These are phyloP conservation scores for Prunus yedoensis DNA, from an alignment of 331 rosid species.

Conservation along the genomic window DNA sequence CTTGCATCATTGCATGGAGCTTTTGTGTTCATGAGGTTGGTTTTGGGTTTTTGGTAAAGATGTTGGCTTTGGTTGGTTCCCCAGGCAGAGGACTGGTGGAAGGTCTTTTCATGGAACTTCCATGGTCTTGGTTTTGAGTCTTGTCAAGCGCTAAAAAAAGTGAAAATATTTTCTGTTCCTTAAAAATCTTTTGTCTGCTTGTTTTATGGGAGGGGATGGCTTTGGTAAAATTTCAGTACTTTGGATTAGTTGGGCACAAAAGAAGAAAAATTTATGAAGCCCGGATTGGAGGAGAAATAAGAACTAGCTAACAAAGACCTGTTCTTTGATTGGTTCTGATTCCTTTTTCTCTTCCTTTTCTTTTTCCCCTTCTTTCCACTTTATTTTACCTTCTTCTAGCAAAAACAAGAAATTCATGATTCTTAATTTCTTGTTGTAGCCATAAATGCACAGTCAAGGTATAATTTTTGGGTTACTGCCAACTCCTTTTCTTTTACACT, in stretches of 20 bases:
- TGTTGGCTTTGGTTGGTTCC: conserved; percentile 28
- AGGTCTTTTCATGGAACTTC: conserved; percentile 66
- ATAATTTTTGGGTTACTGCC: not conserved
- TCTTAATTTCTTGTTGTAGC: conserved; percentile 7
- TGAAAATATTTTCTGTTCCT: not conserved
- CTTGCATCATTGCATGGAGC: conserved; percentile 26
- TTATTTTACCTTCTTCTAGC: not conserved
- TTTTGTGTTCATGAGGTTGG: not conserved
- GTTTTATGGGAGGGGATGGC: conserved; percentile 34
- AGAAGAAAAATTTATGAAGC: conserved; percentile 35
- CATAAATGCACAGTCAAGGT: conserved; percentile 26
- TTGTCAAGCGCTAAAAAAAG: conserved; percentile 35
- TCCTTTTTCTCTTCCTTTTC: conserved; percentile 22
- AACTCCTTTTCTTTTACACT: not conserved
- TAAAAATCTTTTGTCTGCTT: conserved; percentile 24
- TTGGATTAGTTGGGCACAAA: conserved; percentile 25
- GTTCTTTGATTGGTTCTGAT: conserved; percentile 39
- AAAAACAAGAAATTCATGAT: conserved; percentile 15
- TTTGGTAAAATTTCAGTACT: conserved; percentile 28
- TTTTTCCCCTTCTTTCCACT: conserved; percentile 13
- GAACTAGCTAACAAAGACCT: conserved; percentile 12
- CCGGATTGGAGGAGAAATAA: not conserved
- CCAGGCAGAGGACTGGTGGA: conserved; percentile 32
- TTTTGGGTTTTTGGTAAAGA: conserved; percentile 19
- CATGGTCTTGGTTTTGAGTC: conserved; percentile 43